Evolutionary conservation across 2,329 filamentous ascomycete genomes (phyloP), one percentile per base, ranked within the genome.

Genomic region (Gyromitra esculenta): DNA sequence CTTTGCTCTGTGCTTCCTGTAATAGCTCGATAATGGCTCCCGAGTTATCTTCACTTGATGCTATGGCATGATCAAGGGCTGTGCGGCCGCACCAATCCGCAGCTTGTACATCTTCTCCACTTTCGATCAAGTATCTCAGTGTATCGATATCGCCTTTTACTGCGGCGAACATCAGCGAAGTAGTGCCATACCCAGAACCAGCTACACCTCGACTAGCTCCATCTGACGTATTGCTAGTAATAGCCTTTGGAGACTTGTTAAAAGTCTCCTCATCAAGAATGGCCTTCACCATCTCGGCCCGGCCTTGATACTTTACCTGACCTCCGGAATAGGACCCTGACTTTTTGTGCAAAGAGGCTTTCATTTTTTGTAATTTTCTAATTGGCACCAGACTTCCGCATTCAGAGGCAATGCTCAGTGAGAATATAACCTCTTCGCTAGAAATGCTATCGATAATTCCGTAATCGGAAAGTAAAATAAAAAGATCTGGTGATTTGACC

Each of bases 31-130:
- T 48, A 15, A 57, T 59, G 35, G 65, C 65, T 13, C 7, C 52
- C 3, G 52, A 57, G n/a, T 9, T 5, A 13, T 59, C 65, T 35
- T 45, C 1, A 59, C 18, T 21, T 9, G 65, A 68, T 1, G 39
- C 65, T 18, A 56, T 59, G 7, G 65, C 65, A 68, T 68, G 65
- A 21, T 68, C 65, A 35, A 68, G 65, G n/a, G 65, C 65, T 45
- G 65, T 68, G 48, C 65, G 50, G n/a, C 65, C 65, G 15, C 39
- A 13, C 52, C 52, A 59, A 50, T 68, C 65, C 5, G 8, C n/a
- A 37, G 39, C 52, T 15, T 48, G 52, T 35, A 68, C 39, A 2
- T 68, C 65, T 15, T 8, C 52, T 31, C 65, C 65, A 13, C 5
- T 15, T 8, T 35, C 39, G 21, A 68, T 59, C 31, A 68, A 15